phyloP scores from a whole-genome alignment of 2,329 filamentous ascomycete genomes.

The Colletotrichum incanum region DNA sequence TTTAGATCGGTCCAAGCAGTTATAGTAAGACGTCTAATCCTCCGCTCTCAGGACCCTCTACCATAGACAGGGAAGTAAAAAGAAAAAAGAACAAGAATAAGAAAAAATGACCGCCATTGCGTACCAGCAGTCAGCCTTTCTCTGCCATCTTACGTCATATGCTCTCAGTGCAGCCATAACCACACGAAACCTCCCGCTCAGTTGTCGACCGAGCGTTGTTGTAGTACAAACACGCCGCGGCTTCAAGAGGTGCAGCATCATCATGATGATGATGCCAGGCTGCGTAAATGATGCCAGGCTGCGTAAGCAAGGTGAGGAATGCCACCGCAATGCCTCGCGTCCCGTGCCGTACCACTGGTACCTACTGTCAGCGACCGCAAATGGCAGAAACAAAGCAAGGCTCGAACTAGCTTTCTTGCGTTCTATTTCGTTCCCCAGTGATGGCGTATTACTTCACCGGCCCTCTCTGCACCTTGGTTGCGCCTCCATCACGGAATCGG shows the following conservation, averaged over 20 bases:
- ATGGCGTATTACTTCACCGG: conserved; percentile 34
- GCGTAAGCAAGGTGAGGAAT: background rate
- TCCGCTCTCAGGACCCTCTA: background rate
- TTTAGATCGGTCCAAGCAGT: background rate
- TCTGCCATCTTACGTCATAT: conserved; percentile 20
- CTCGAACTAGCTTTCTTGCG: background rate
- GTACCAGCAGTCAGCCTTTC: background rate
- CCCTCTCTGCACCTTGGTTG: background rate
- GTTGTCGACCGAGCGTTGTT: background rate
- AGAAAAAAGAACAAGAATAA: too few species aligned
- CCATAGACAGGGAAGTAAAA: too few species aligned
- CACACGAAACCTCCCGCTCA: background rate
- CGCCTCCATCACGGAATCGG: conserved; percentile 27
- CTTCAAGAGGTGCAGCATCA: background rate
- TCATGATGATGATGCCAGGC: background rate
- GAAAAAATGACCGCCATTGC: background rate
- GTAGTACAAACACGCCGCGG: background rate
- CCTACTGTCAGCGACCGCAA: background rate
- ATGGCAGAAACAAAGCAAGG: background rate
- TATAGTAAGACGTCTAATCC: background rate
- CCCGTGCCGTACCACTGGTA: conserved; percentile 3
- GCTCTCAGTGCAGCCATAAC: background rate
- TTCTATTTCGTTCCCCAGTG: background rate
- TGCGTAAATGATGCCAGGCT: conserved; percentile 13
- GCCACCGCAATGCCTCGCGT: background rate